These are phyloP conservation scores for Boletus fagicola DNA, from an alignment of 768 basidiomycete genomes.

Conservation along the genomic window DNA sequence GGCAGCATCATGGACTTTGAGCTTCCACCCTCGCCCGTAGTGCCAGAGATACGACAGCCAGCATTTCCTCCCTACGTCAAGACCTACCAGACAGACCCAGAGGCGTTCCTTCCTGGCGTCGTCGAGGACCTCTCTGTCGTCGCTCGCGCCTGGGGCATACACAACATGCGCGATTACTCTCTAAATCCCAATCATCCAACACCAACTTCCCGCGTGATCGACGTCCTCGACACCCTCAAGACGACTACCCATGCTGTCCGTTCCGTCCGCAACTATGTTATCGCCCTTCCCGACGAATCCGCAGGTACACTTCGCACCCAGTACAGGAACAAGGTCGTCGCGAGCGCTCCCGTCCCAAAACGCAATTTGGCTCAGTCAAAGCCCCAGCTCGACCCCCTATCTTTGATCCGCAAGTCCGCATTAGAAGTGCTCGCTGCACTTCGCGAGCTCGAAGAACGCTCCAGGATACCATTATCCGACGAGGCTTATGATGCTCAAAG, in stretches of 20 bases:
- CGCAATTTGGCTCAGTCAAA: slow-evolving; percentile 34
- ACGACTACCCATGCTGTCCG: slow-evolving; percentile 79
- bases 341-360: slow-evolving; percentile 34
- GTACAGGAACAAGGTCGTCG: slow-evolving; percentile 53
- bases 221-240: slow-evolving; percentile 71
- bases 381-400: slow-evolving; percentile 55
- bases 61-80: slow-evolving; percentile 56
- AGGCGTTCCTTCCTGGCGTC: slow-evolving; percentile 72
- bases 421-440: slow-evolving; percentile 81
- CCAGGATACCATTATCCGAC: slow-evolving; percentile 72
- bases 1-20: slow-evolving; percentile 56
- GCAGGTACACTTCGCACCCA: slow-evolving; percentile 52
- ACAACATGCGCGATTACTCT: slow-evolving; percentile 13
- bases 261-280: slow-evolving; percentile 78
- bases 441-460: slow-evolving; percentile 75
- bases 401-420: slow-evolving; percentile 70
- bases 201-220: slow-evolving; percentile 34
- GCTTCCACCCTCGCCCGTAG: slow-evolving; percentile 67
- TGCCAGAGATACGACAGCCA: slow-evolving; percentile 47
- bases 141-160: slow-evolving; percentile 60
- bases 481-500: slow-evolving; percentile 83
- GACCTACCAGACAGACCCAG: slow-evolving; percentile 71
- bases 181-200: slow-evolving; percentile 16
- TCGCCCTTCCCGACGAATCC: slow-evolving; percentile 77
- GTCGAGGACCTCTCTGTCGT: slow-evolving; percentile 70